Evolutionary conservation across 23 red algal species (phyloP).

Genomic region (Pyropia haitanensis): DNA sequence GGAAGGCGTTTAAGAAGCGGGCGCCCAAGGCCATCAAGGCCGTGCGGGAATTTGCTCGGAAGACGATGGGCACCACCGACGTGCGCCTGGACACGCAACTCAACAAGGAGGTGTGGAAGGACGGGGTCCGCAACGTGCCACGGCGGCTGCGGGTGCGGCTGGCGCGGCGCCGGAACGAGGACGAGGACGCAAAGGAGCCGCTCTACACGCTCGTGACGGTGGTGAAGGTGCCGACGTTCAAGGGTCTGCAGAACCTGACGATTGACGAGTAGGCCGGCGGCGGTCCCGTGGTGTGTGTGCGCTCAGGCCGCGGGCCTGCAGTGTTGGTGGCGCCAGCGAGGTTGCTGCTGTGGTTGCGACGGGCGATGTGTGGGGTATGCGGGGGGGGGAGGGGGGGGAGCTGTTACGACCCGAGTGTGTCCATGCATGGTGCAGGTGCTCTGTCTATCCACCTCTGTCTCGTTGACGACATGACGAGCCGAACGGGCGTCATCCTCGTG

Average conservation of each 20-base stretch:
- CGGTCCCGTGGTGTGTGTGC: background rate
- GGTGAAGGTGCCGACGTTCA: conserved; percentile 70
- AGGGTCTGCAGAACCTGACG: conserved; percentile 81
- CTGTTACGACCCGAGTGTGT: too few relatives aligned
- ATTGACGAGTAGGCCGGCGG: conserved; percentile 50
- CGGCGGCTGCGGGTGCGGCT: conserved; percentile 78
- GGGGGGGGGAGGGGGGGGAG: too few relatives aligned
- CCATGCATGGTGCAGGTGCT: too few relatives aligned
- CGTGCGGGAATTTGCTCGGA: conserved; percentile 75
- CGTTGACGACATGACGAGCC: too few relatives aligned
- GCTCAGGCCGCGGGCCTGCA: too few relatives aligned
- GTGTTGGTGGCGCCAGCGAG: too few relatives aligned
- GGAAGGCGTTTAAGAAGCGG: conserved; percentile 81
- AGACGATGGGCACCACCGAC: conserved; percentile 87
- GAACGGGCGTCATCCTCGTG: too few relatives aligned
- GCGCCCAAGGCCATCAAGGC: conserved; percentile 86
- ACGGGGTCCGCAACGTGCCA: conserved; percentile 79
- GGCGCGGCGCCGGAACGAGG: conserved; percentile 72
- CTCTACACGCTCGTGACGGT: conserved; percentile 79
- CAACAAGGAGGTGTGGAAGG: conserved; percentile 97
- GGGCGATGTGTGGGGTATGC: too few relatives aligned
- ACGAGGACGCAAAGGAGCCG: conserved; percentile 84
- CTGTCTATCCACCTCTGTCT: too few relatives aligned
- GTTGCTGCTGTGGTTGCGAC: too few relatives aligned
- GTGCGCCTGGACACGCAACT: conserved; percentile 80